These are phyloP conservation scores for Pseudozyma pruni DNA, from an alignment of 1,284 basidiomycete species.

Conservation along the genomic window DNA sequence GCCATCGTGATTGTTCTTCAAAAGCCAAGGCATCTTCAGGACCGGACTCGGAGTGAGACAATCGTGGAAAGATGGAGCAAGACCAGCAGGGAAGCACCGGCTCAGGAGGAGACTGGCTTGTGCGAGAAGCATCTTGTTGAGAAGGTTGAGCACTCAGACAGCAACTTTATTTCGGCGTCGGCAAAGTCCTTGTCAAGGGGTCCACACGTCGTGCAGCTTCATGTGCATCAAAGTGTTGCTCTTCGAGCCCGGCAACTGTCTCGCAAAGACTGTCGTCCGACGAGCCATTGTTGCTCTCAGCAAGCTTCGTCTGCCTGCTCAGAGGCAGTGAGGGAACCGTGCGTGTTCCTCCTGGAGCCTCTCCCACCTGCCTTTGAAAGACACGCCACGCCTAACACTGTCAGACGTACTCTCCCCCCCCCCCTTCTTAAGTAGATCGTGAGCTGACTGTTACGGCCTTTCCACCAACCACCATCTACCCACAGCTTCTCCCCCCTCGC, in stretches of 20 bases:
- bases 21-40: too few species aligned
- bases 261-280: slow-evolving; percentile 9
- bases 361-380: too few species aligned
- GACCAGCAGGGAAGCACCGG: too few species aligned
- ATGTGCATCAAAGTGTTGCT: slow-evolving; percentile 10
- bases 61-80: too few species aligned
- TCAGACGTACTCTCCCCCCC: not conserved
- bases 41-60: too few species aligned
- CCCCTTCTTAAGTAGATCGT: slow-evolving; percentile 26
- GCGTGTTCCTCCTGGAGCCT: too few species aligned
- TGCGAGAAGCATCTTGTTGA: slow-evolving; percentile 9
- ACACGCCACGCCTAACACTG: not conserved
- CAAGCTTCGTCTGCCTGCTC: not conserved
- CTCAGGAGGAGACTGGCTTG: slow-evolving; percentile 26
- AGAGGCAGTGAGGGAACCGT: too few species aligned
- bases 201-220: slow-evolving; percentile 14
- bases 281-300: not conserved
- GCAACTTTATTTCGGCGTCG: not conserved
- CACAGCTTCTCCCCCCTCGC: slow-evolving; percentile 8
- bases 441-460: not conserved
- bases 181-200: not conserved
- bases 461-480: slow-evolving; percentile 15
- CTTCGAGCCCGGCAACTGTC: not conserved
- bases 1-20: too few species aligned
- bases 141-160: not conserved